phyloP scores from a whole-genome alignment of 805 yeast species.

The Suhomyces tanzawaensis region DNA sequence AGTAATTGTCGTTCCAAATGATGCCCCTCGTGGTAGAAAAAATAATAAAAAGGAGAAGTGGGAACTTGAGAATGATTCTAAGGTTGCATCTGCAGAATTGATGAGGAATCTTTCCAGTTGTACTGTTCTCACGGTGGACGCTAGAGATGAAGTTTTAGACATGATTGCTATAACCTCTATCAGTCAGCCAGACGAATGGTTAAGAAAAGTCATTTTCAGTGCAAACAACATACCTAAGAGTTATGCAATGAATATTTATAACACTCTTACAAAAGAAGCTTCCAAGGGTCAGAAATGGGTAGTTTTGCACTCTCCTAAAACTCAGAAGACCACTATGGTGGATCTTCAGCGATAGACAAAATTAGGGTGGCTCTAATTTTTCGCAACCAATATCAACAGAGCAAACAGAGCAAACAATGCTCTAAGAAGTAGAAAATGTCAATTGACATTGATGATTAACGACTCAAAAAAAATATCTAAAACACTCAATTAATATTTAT shows the following conservation, averaged over 20 bases:
- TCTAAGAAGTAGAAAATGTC: too few species aligned
- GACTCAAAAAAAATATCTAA: too few species aligned
- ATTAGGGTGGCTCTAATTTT: too few species aligned
- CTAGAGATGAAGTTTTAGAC: conserved; percentile 78
- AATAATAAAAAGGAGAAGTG: conserved; percentile 73
- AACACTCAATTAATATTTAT: too few species aligned
- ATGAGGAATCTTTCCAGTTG: conserved; percentile 57
- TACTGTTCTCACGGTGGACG: conserved; percentile 78
- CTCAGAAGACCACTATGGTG: conserved; percentile 54
- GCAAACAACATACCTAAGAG: conserved; percentile 76
- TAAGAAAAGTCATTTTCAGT: conserved; percentile 77
- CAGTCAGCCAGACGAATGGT: conserved; percentile 77
- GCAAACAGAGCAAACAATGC: too few species aligned
- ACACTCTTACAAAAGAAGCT: conserved; percentile 70
- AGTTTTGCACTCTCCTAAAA: conserved; percentile 72
- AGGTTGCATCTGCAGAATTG: conserved; percentile 54
- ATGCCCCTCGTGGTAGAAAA: conserved; percentile 77
- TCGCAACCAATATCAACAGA: too few species aligned
- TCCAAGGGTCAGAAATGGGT: conserved; percentile 72
- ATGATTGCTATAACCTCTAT: conserved; percentile 77
- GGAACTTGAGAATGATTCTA: conserved; percentile 73
- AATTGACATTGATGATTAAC: too few species aligned
- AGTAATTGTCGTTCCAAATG: conserved; percentile 68
- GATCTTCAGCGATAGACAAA: conserved; percentile 21
- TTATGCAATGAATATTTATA: conserved; percentile 71